Conservation (phyloP, 345 rosid genomes). For the Acer yangbiense region DNA sequence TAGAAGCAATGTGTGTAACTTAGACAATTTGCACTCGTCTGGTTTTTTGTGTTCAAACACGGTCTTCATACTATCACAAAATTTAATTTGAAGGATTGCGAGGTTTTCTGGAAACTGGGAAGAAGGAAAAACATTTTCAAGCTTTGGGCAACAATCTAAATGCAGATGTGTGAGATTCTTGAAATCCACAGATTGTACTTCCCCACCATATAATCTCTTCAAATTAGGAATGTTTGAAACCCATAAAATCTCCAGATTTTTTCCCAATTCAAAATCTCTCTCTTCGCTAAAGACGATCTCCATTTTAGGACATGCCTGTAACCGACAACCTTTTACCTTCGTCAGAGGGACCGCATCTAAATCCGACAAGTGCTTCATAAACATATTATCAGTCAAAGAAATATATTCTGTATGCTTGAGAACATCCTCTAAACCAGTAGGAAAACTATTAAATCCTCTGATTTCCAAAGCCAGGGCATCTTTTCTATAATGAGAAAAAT, state of each 20-base stretch:
- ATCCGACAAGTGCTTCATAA: conserved; percentile 32
- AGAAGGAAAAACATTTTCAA: conserved; percentile 26
- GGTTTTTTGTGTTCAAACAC: conserved; percentile 11
- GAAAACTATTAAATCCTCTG: conserved; percentile 28
- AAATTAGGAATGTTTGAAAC: conserved; percentile 40
- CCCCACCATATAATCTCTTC: conserved; percentile 24
- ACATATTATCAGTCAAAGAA: conserved; percentile 31
- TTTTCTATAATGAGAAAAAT: background rate
- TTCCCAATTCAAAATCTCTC: no score
- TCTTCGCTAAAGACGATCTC: no score
- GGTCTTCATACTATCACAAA: conserved; percentile 45
- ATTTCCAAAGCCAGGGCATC: conserved; percentile 33
- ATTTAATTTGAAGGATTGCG: conserved; percentile 34
- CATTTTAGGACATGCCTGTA: conserved; percentile 21
- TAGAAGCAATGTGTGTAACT: no score
- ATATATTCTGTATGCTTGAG: conserved; percentile 30
- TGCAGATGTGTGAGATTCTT: conserved; percentile 36
- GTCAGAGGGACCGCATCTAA: conserved; percentile 16
- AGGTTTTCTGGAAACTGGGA: conserved; percentile 34
- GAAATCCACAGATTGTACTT: conserved; percentile 17
- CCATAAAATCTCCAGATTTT: conserved; percentile 20
- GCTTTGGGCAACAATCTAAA: conserved; percentile 52
- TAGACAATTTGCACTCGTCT: background rate
- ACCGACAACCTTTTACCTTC: conserved; percentile 36
- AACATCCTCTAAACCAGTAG: conserved; percentile 12